phyloP scores from a whole-genome alignment of 2,329 filamentous ascomycete species.

The Huntiella savannae region DNA sequence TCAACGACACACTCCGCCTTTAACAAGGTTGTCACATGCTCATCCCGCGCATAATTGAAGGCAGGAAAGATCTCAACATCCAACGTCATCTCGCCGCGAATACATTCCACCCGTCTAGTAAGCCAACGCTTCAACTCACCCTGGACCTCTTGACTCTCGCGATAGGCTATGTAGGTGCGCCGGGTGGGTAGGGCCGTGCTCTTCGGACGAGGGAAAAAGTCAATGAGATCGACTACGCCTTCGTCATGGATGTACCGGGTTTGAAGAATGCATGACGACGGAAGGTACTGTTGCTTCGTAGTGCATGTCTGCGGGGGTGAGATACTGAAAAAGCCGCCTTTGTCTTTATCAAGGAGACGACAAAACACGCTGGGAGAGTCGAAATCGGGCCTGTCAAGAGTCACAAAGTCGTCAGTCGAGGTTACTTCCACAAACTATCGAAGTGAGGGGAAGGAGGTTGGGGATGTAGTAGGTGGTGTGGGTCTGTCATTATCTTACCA shows the following conservation, averaged over 20 bases:
- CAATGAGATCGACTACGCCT: slow-evolving; percentile 52
- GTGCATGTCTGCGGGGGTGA: slow-evolving; percentile 37
- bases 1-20: slow-evolving; percentile 23
- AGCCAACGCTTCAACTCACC: slow-evolving; percentile 52
- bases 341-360: slow-evolving; percentile 53
- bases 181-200: slow-evolving; percentile 32
- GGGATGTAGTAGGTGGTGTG: not conserved
- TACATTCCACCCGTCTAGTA: slow-evolving; percentile 52
- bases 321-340: slow-evolving; percentile 56
- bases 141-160: slow-evolving; percentile 33
- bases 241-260: slow-evolving; percentile 62
- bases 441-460: not conserved
- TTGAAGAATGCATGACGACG: slow-evolving; percentile 55
- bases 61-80: slow-evolving; percentile 55
- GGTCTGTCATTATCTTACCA: slow-evolving; percentile 28
- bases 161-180: slow-evolving; percentile 30
- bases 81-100: slow-evolving; percentile 42
- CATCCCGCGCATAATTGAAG: slow-evolving; percentile 48
- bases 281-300: slow-evolving; percentile 61
- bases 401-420: slow-evolving; percentile 5
- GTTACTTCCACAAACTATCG: too few species aligned
- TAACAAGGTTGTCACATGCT: slow-evolving; percentile 39
- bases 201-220: slow-evolving; percentile 57
- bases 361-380: slow-evolving; percentile 62
- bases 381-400: slow-evolving; percentile 44